phyloP scores from a whole-genome alignment of 768 basidiomycete species.

The Lactarius sanguifluus region DNA sequence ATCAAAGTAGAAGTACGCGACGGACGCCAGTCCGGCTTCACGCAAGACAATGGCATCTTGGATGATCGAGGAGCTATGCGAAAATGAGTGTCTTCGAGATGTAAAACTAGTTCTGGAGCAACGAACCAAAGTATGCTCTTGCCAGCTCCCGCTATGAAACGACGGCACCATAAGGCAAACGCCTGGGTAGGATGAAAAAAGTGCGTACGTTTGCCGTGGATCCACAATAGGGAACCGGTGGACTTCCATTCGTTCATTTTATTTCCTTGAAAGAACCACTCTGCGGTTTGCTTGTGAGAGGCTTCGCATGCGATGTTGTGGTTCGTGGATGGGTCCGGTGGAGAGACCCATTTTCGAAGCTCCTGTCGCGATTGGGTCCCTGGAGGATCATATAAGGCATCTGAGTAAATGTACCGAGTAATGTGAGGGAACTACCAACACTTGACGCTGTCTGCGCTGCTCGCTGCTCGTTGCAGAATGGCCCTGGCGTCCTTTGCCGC shows the following conservation, averaged over 20 bases:
- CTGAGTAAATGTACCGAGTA: too few species aligned
- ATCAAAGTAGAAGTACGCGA: background rate
- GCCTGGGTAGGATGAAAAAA: too few species aligned
- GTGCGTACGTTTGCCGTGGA: too few species aligned
- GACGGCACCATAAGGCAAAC: too few species aligned
- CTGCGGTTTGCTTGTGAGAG: background rate
- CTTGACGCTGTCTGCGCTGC: background rate
- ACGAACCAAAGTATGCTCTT: too few species aligned
- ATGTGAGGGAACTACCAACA: background rate
- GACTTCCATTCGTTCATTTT: too few species aligned
- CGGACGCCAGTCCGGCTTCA: background rate
- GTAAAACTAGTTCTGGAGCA: too few species aligned
- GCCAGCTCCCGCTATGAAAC: too few species aligned
- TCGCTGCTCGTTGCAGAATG: background rate
- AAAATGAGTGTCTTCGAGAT: too few species aligned
- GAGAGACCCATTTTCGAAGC: background rate
- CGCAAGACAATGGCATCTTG: background rate
- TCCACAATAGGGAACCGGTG: too few species aligned
- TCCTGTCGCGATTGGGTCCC: background rate
- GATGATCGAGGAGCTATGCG: background rate
- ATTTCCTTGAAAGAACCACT: slow-evolving; percentile 1
- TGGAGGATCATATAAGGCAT: background rate
- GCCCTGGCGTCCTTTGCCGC: background rate
- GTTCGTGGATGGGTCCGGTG: slow-evolving; percentile 5
- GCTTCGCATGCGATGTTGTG: background rate